These are phyloP conservation scores for Globisporangium nunn DNA, from an alignment of 352 stramenopile genomes.

Conservation along the genomic window DNA sequence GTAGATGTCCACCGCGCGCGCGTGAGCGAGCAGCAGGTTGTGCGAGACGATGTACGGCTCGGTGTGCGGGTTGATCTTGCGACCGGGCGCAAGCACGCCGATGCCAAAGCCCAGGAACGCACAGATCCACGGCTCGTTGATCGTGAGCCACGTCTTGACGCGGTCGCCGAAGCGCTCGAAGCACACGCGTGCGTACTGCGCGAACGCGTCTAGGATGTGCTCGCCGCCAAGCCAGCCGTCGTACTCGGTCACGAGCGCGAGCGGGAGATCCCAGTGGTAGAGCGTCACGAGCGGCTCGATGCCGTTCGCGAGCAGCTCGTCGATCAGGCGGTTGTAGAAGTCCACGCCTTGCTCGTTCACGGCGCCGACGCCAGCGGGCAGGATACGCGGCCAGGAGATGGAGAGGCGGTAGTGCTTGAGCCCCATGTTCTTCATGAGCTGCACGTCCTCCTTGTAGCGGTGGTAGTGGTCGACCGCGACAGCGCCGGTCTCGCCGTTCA, in stretches of 20 bases:
- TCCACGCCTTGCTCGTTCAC: constrained; percentile 83
- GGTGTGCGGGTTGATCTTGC: constrained; percentile 28
- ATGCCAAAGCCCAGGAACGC: constrained; percentile 81
- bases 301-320: constrained; percentile 69
- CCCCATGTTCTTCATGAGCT: constrained; percentile 87
- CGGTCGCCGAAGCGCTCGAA: constrained; percentile 89
- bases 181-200: constrained; percentile 84
- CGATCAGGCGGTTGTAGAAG: constrained; percentile 90
- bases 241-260: constrained; percentile 63
- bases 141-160: constrained; percentile 91
- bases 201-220: constrained; percentile 58
- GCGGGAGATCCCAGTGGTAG: constrained; percentile 95
- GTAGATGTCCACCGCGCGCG: constrained; percentile 80
- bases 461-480: constrained; percentile 91
- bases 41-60: constrained; percentile 86
- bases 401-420: constrained; percentile 90
- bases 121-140: constrained; percentile 91
- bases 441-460: constrained; percentile 84
- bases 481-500: constrained; percentile 76
- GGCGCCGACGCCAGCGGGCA: constrained; percentile 65
- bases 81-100: constrained; percentile 80
- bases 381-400: constrained; percentile 90
- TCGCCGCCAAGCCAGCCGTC: constrained; percentile 50
- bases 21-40: constrained; percentile 66
- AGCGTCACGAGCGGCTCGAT: constrained; percentile 91